A percentile compares a stretch with the other conserved stretches of the same genome.
These are phyloP conservation scores for Aquilaria malaccensis DNA, from an alignment of 345 rosid genomes.

Conservation along the genomic window DNA sequence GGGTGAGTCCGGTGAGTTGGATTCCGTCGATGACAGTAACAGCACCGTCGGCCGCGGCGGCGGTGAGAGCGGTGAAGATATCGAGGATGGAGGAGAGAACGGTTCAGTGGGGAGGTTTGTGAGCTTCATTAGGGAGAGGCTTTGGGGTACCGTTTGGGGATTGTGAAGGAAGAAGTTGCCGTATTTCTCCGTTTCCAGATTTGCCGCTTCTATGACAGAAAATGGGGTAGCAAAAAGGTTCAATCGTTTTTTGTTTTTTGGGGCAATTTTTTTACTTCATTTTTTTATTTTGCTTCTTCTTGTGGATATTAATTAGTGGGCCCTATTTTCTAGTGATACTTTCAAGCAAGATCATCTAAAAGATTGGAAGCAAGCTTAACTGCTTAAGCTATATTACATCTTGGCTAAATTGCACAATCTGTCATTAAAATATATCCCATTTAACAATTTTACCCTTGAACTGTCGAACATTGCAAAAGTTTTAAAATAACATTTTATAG, in stretches of 20 bases:
- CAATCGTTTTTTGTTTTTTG: not conserved
- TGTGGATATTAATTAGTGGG: too few relatives aligned
- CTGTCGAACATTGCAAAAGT: too few relatives aligned
- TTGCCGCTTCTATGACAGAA: not conserved
- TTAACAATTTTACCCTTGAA: too few relatives aligned
- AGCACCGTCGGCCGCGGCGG: not conserved
- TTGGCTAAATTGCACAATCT: not conserved
- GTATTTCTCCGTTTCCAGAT: not conserved
- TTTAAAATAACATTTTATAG: too few relatives aligned
- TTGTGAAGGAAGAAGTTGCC: constrained; percentile 1
- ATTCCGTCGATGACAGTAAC: constrained; percentile 13
- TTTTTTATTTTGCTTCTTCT: too few relatives aligned
- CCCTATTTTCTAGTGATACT: too few relatives aligned
- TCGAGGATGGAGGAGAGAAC: constrained; percentile 24
- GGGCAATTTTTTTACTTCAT: too few relatives aligned
- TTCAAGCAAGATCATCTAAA: constrained; percentile 2
- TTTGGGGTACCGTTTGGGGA: constrained; percentile 56
- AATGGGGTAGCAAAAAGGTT: not conserved
- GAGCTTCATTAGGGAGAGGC: constrained; percentile 53
- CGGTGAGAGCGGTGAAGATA: constrained; percentile 5
- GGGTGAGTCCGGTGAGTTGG: constrained; percentile 8
- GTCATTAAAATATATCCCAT: too few relatives aligned
- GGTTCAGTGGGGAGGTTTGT: constrained; percentile 38
- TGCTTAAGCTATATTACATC: too few relatives aligned
- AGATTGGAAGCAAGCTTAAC: not conserved